Evolutionary conservation across 1,139 yeast genomes (phyloP).

Genomic region (Taiozyma sp.): DNA sequence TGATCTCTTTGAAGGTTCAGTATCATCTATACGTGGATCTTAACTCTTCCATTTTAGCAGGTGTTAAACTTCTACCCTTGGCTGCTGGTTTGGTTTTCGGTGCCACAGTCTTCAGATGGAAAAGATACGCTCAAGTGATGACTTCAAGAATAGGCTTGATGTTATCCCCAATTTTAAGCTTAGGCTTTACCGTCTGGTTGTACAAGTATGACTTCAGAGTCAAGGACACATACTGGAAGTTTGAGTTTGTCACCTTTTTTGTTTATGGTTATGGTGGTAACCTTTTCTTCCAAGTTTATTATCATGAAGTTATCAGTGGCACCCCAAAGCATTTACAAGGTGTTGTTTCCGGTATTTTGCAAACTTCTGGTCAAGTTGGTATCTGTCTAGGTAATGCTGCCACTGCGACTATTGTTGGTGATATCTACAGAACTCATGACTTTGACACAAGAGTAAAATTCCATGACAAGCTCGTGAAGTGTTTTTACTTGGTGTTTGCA

Average conservation of each 20-base stretch:
- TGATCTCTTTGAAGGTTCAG: constrained; percentile 3
- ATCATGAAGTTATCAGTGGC: constrained; percentile 14
- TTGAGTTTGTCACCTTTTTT: constrained; percentile 14
- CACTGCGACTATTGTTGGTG: constrained; percentile 15
- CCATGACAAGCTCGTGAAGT: constrained; percentile 3
- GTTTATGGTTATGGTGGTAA: constrained; percentile 18
- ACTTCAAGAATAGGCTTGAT: constrained; percentile 18
- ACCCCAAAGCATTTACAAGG: constrained; percentile 31
- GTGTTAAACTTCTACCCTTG: constrained; percentile 26
- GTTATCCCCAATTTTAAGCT: constrained; percentile 12
- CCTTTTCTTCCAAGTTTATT: constrained; percentile 7
- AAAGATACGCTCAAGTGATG: constrained; percentile 15
- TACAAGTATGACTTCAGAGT: constrained; percentile 11
- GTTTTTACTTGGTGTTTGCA: constrained; percentile 5
- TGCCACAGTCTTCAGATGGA: constrained; percentile 7
- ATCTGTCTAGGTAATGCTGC: constrained; percentile 15
- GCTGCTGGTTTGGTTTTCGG: constrained; percentile 15
- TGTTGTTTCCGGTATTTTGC: constrained; percentile 28
- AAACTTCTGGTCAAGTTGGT: constrained; percentile 27
- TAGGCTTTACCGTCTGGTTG: constrained; percentile 16
- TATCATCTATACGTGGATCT: background rate
- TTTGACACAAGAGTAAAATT: background rate
- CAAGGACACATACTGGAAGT: constrained; percentile 26
- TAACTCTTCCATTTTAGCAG: constrained; percentile 28
- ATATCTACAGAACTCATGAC: background rate